Evolutionary conservation across 257 asterid species (phyloP).

Genomic region (Osmanthus fragrans): DNA sequence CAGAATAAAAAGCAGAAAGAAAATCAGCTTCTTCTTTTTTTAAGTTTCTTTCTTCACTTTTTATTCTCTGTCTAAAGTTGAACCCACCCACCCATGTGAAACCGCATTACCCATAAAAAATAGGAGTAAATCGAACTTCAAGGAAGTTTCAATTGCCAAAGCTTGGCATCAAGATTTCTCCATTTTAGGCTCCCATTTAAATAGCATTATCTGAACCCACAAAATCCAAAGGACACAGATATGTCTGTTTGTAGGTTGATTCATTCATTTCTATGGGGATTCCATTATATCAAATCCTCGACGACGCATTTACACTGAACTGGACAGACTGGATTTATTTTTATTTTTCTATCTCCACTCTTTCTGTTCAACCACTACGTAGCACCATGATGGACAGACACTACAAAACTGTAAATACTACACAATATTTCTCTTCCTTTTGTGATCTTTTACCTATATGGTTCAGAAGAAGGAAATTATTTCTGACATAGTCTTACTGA

Average conservation of each 20-base stretch:
- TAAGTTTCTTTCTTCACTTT: slow-evolving; percentile 25
- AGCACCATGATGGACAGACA: slow-evolving; percentile 17
- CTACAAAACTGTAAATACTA: background rate
- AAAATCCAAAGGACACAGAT: slow-evolving; percentile 55
- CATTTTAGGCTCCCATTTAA: slow-evolving; percentile 32
- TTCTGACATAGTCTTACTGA: background rate
- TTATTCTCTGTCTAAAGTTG: slow-evolving; percentile 44
- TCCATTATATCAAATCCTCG: background rate
- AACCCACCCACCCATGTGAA: slow-evolving; percentile 61
- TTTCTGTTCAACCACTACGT: background rate
- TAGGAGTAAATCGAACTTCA: background rate
- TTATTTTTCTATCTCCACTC: background rate
- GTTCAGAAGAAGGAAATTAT: slow-evolving; percentile 8
- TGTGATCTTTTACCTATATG: background rate
- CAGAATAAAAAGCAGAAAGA: slow-evolving; percentile 44
- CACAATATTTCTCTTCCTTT: slow-evolving; percentile 8
- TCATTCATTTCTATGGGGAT: slow-evolving; percentile 25
- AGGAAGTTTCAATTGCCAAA: slow-evolving; percentile 33
- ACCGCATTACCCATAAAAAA: slow-evolving; percentile 32
- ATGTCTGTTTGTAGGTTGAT: slow-evolving; percentile 33
- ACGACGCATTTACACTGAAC: background rate
- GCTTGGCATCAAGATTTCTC: slow-evolving; percentile 49
- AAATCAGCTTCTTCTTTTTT: slow-evolving; percentile 56
- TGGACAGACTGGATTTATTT: background rate
- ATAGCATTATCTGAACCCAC: slow-evolving; percentile 48